Percentiles rank a stretch among this genome's conserved stretches.
Conservation (phyloP, 257 asterid genomes). For the Nyctanthes arbortristis region DNA sequence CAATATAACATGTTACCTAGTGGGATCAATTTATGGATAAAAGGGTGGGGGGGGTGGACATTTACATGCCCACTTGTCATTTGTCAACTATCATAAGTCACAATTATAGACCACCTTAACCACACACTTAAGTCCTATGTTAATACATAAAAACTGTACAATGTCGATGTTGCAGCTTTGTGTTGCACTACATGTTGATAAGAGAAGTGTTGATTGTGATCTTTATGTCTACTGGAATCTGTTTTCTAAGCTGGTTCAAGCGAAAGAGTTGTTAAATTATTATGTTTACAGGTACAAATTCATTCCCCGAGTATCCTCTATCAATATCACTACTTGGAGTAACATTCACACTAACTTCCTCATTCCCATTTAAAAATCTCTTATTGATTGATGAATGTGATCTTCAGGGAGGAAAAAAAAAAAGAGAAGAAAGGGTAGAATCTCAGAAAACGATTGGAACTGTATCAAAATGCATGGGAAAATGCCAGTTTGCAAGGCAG, state of each 20-base stretch:
- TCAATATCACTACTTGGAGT: too few relatives aligned
- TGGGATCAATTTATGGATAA: too few relatives aligned
- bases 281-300: conserved; percentile 73
- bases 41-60: too few relatives aligned
- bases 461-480: conserved; percentile 50
- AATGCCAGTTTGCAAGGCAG: conserved; percentile 37
- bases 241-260: conserved; percentile 95
- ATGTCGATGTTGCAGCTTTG: conserved; percentile 68
- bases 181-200: conserved; percentile 71
- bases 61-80: too few relatives aligned
- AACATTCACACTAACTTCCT: background rate
- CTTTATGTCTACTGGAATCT: conserved; percentile 92
- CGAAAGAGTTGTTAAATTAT: conserved; percentile 85
- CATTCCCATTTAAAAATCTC: background rate
- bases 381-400: background rate
- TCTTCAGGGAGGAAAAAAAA: conserved; percentile 85
- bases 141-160: too few relatives aligned
- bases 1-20: too few relatives aligned
- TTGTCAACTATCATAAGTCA: too few relatives aligned
- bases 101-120: too few relatives aligned
- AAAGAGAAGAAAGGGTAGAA: conserved; percentile 71
- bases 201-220: conserved; percentile 91
- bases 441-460: conserved; percentile 79
- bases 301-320: conserved; percentile 9
- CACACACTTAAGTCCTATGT: too few relatives aligned